These are phyloP conservation scores for Vitis vinifera DNA, from an alignment of 164 flowering plant species.

Conservation along the genomic window ASM3070453v1 NC_081815.1:530501-531000, in stretches of 20 bases:
- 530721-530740: conserved; percentile 17
- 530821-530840: background rate
- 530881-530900: conserved; percentile 9
- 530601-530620: too few species aligned
- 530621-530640: background rate
- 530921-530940: conserved; percentile 10
- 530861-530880: conserved; percentile 5
- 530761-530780: conserved; percentile 5
- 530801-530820: background rate
- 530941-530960: background rate
- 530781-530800: conserved; percentile 6
- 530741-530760: conserved; percentile 23
- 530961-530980: background rate
- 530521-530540: too few species aligned
- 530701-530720: background rate
- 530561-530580: too few species aligned
- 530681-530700: conserved; percentile 2
- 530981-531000: too few species aligned
- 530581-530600: too few species aligned
- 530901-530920: conserved; percentile 6
- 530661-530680: background rate
- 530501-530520: too few species aligned
- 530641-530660: background rate
- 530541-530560: too few species aligned
- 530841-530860: background rate